These are phyloP conservation scores for Amoebophrya sp. DNA, from an alignment of 169 alveolate genomes.

Conservation along the genomic window DNA sequence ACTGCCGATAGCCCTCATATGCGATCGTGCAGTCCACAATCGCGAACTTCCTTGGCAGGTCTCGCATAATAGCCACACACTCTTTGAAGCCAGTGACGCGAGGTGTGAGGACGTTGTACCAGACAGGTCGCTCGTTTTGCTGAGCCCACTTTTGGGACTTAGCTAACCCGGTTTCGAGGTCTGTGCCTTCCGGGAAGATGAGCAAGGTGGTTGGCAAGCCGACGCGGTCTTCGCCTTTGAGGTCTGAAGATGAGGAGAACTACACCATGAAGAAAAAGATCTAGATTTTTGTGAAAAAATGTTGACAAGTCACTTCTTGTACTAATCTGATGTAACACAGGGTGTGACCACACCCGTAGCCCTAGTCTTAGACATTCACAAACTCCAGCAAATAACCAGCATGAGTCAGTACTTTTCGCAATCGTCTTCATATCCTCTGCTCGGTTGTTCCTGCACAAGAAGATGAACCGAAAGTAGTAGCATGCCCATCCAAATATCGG, in stretches of 20 bases:
- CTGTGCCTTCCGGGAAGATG: neutral
- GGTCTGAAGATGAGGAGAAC: neutral
- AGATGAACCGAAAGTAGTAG: constrained; percentile 17
- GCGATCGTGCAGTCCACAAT: neutral
- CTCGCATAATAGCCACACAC: neutral
- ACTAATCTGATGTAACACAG: neutral
- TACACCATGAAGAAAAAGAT: neutral
- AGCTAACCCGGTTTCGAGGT: neutral
- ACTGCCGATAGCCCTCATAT: neutral
- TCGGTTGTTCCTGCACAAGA: neutral
- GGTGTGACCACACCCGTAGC: too few species aligned
- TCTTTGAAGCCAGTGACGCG: neutral
- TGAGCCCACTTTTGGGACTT: neutral
- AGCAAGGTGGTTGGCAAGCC: neutral
- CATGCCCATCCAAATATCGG: constrained; percentile 4
- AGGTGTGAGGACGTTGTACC: neutral
- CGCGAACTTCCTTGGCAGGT: neutral
- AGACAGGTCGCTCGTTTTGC: neutral
- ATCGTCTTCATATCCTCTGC: neutral
- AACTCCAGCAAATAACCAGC: neutral
- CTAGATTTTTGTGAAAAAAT: neutral
- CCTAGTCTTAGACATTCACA: too few species aligned
- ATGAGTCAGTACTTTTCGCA: neutral
- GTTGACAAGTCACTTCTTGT: neutral
- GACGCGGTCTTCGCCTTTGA: neutral